A percentile compares a stretch with the other conserved stretches of the same genome.
Conservation (phyloP, 2,329 filamentous ascomycete genomes). For the Trichoderma citrinoviride region DNA sequence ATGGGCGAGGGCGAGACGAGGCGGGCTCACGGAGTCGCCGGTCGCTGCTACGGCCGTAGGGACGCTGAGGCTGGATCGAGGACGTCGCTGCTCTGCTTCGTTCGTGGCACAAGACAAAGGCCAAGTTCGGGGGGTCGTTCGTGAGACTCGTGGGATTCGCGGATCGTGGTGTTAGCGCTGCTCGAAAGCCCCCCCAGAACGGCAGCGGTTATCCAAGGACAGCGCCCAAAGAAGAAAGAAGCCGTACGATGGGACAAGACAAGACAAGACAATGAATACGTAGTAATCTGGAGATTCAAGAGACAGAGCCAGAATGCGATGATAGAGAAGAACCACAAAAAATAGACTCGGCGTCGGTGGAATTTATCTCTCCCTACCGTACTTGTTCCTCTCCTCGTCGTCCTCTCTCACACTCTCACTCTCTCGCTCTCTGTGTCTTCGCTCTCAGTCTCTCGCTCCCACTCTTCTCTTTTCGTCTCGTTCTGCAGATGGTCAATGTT, state of each 20-base stretch:
- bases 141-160: too few species aligned
- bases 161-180: not conserved
- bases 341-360: not conserved
- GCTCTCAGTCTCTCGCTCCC: too few species aligned
- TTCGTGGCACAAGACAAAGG: not conserved
- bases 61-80: not conserved
- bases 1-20: constrained; percentile 24
- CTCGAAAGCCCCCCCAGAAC: not conserved
- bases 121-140: too few species aligned
- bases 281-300: not conserved
- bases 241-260: too few species aligned
- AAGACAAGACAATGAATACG: not conserved
- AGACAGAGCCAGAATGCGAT: not conserved
- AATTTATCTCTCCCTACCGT: not conserved
- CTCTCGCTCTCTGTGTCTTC: not conserved
- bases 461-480: not conserved
- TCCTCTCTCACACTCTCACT: too few species aligned
- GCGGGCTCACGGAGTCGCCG: constrained; percentile 6
- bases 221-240: not conserved
- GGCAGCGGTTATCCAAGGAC: not conserved
- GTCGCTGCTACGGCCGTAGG: constrained; percentile 13
- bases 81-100: constrained; percentile 4
- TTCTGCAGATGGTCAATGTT: not conserved
- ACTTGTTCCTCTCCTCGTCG: not conserved
- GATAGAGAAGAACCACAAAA: not conserved